Percentiles rank a stretch among this genome's conserved stretches.
Conservation (phyloP, 129 eudicot species). For the Deinandra increscens region DNA sequence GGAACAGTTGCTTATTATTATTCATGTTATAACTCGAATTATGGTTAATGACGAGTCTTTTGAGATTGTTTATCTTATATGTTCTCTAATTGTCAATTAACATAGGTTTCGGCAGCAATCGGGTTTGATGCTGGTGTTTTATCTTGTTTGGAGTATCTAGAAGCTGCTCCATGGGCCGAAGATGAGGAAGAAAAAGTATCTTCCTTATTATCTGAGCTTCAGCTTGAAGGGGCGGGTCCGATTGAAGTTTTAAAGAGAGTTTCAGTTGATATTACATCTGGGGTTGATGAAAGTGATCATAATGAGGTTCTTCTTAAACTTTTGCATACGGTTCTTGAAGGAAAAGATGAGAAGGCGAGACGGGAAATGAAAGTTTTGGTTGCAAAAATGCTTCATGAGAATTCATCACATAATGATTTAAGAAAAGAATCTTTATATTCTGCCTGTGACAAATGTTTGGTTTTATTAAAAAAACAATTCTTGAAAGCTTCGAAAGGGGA, state of each 20-base stretch:
- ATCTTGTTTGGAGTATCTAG: constrained; percentile 92
- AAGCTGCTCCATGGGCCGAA: constrained; percentile 98
- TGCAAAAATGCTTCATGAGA: constrained; percentile 83
- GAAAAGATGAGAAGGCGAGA: constrained; percentile 91
- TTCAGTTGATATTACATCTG: constrained; percentile 48
- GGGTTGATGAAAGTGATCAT: constrained; percentile 42
- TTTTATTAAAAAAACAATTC: constrained; percentile 51
- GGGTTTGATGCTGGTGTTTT: constrained; percentile 94
- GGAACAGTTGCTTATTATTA: not conserved
- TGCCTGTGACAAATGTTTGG: constrained; percentile 69
- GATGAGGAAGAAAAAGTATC: constrained; percentile 93
- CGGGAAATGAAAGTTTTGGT: constrained; percentile 86
- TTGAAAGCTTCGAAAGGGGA: constrained; percentile 56
- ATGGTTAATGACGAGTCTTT: not conserved
- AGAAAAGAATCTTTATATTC: constrained; percentile 73
- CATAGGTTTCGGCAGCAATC: constrained; percentile 75
- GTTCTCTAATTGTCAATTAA: constrained; percentile 8
- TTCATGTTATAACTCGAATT: not conserved
- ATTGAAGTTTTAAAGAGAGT: constrained; percentile 78
- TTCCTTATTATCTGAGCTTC: constrained; percentile 76
- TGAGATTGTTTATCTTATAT: constrained; percentile 1
- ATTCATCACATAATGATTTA: constrained; percentile 61
- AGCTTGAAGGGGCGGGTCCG: constrained; percentile 75
- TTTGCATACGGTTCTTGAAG: constrained; percentile 73
- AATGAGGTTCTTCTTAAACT: constrained; percentile 80